A percentile compares a stretch with the other conserved stretches of the same genome.
These are phyloP conservation scores for Sisymbrium irio DNA, from an alignment of 345 rosid species.

Conservation along the genomic window DNA sequence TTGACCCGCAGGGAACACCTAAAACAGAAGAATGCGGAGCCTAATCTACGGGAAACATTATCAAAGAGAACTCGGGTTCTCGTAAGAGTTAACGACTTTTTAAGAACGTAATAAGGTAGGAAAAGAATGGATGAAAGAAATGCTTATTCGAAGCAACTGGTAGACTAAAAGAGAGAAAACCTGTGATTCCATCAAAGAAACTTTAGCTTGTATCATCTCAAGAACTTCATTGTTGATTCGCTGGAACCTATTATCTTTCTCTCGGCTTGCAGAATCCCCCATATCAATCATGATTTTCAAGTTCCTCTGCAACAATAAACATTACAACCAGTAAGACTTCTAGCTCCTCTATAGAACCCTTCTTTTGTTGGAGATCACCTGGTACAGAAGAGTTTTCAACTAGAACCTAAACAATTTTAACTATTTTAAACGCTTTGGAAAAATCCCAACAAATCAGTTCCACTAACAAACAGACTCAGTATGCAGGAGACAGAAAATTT, in stretches of 20 bases:
- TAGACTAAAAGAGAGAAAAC: constrained; percentile 14
- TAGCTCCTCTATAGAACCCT: constrained; percentile 1
- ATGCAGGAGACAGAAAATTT: constrained; percentile 9
- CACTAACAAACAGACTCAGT: background rate
- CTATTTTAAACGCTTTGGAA: background rate
- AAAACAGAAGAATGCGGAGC: background rate
- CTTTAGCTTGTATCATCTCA: constrained; percentile 62
- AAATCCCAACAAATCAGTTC: background rate
- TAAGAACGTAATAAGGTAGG: background rate
- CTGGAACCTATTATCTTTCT: constrained; percentile 77
- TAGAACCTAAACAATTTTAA: background rate
- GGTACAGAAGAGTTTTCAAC: background rate
- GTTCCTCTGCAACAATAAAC: constrained; percentile 61
- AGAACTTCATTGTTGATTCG: constrained; percentile 77
- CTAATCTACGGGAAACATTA: background rate
- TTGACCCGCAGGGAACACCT: background rate
- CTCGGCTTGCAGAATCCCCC: constrained; percentile 70
- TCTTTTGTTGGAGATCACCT: background rate
- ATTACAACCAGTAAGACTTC: background rate
- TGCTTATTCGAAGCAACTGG: background rate
- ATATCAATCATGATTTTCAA: constrained; percentile 73
- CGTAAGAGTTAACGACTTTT: background rate
- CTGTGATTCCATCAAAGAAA: constrained; percentile 30
- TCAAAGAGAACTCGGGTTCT: background rate
- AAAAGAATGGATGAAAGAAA: background rate